Conservation (phyloP, 257 asterid genomes). For the Nicotiana benthamiana region DNA sequence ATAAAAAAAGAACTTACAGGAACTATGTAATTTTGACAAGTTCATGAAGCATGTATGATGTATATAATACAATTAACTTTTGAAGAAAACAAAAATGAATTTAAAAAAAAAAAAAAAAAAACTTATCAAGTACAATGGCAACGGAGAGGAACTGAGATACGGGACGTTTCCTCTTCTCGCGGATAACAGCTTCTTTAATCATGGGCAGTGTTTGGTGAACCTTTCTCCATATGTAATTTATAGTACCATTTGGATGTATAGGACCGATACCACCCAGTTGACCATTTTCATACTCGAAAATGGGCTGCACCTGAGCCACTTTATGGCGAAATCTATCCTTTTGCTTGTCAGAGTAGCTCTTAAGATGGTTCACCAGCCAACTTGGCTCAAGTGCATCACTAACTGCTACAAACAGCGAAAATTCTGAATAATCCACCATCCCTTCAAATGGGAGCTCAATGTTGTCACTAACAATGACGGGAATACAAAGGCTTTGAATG, state of each 20-base stretch:
- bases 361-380: slow-evolving; percentile 72
- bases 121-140: slow-evolving; percentile 66
- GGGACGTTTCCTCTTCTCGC: slow-evolving; percentile 81
- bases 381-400: slow-evolving; percentile 65
- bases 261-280: slow-evolving; percentile 70
- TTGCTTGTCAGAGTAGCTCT: slow-evolving; percentile 45
- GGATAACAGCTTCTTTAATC: slow-evolving; percentile 61
- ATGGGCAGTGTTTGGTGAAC: slow-evolving; percentile 65
- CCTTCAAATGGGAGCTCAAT: slow-evolving; percentile 98
- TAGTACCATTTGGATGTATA: slow-evolving; percentile 51
- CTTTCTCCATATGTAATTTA: slow-evolving; percentile 80
- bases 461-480: slow-evolving; percentile 75
- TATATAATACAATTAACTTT: neutral
- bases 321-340: slow-evolving; percentile 47
- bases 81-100: neutral
- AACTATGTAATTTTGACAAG: neutral
- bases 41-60: neutral
- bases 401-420: slow-evolving; percentile 69
- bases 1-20: neutral
- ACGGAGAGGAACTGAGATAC: slow-evolving; percentile 62
- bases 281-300: slow-evolving; percentile 63
- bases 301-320: slow-evolving; percentile 51
- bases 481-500: slow-evolving; percentile 88
- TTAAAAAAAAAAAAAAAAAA: too few relatives aligned
- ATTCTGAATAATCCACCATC: slow-evolving; percentile 61